These are phyloP conservation scores for Cystofilobasidium macerans DNA, from an alignment of 768 basidiomycete species.

Conservation along the genomic window DNA sequence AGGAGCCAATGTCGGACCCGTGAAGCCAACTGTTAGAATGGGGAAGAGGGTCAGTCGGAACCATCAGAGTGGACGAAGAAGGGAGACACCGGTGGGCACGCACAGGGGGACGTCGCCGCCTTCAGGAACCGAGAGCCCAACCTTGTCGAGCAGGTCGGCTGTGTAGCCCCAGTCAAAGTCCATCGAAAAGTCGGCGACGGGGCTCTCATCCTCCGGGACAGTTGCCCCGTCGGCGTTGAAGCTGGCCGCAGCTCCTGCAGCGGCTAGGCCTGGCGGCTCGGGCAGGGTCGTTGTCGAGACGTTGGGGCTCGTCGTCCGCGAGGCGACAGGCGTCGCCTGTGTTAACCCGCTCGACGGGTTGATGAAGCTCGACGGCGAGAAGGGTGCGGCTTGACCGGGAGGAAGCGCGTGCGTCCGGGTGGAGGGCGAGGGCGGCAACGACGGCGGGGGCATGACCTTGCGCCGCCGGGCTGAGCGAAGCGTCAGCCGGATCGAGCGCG, in stretches of 20 bases:
- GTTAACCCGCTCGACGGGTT: constrained; percentile 14
- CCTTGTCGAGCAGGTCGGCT: constrained; percentile 23
- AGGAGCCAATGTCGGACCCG: constrained; percentile 23
- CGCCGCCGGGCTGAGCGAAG: constrained; percentile 47
- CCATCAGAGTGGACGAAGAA: no score
- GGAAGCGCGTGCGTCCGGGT: not conserved
- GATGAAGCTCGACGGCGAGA: constrained; percentile 23
- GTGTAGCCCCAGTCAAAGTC: constrained; percentile 21
- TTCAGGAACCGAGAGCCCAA: constrained; percentile 13
- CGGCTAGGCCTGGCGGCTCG: no score
- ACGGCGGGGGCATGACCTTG: constrained; percentile 42
- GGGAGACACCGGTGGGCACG: not conserved
- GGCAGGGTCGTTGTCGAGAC: not conserved
- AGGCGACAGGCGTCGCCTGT: constrained; percentile 1
- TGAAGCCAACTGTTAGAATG: constrained; percentile 10
- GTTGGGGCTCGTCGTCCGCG: constrained; percentile 3
- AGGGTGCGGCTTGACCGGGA: not conserved
- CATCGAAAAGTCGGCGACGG: constrained; percentile 22
- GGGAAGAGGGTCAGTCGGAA: not conserved
- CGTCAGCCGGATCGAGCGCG: constrained; percentile 79
- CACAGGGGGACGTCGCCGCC: constrained; percentile 20
- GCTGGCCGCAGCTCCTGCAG: no score
- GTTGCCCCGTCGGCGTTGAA: not conserved
- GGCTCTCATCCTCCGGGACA: constrained; percentile 14
- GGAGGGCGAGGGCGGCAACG: constrained; percentile 42